These are phyloP conservation scores for Neofusicoccum kwambonambiense DNA, from an alignment of 2,329 filamentous ascomycete species.

Conservation along the genomic window DNA sequence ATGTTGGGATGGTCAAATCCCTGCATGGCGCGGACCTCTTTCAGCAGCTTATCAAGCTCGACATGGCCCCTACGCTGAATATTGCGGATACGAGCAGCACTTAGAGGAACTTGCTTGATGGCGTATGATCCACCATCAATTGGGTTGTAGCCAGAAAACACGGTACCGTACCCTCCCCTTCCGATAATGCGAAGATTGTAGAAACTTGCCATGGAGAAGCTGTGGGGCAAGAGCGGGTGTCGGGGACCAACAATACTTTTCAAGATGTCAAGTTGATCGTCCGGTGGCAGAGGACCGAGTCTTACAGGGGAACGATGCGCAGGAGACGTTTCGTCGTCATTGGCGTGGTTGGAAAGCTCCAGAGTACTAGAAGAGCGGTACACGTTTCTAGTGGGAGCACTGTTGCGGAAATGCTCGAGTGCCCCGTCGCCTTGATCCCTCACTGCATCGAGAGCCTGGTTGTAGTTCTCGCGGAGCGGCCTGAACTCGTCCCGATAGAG, in stretches of 20 bases:
- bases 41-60: slow-evolving; percentile 57
- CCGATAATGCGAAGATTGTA: slow-evolving; percentile 53
- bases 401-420: neutral
- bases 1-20: slow-evolving; percentile 64
- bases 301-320: neutral
- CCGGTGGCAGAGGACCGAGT: slow-evolving; percentile 10
- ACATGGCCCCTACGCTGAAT: slow-evolving; percentile 52
- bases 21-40: slow-evolving; percentile 62
- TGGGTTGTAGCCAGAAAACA: slow-evolving; percentile 61
- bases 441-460: neutral
- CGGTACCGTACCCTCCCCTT: slow-evolving; percentile 64
- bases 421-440: neutral
- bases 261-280: slow-evolving; percentile 25
- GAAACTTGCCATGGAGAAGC: slow-evolving; percentile 46
- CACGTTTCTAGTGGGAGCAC: neutral
- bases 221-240: slow-evolving; percentile 48
- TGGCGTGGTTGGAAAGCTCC: neutral
- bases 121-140: slow-evolving; percentile 64
- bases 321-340: neutral
- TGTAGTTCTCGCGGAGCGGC: slow-evolving; percentile 10
- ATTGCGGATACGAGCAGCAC: slow-evolving; percentile 50
- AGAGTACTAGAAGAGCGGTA: neutral
- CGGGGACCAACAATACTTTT: neutral
- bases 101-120: slow-evolving; percentile 64
- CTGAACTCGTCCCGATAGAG: slow-evolving; percentile 7